phyloP scores from a whole-genome alignment of 164 flowering plant genomes.

The Berberis vulgaris region DNA sequence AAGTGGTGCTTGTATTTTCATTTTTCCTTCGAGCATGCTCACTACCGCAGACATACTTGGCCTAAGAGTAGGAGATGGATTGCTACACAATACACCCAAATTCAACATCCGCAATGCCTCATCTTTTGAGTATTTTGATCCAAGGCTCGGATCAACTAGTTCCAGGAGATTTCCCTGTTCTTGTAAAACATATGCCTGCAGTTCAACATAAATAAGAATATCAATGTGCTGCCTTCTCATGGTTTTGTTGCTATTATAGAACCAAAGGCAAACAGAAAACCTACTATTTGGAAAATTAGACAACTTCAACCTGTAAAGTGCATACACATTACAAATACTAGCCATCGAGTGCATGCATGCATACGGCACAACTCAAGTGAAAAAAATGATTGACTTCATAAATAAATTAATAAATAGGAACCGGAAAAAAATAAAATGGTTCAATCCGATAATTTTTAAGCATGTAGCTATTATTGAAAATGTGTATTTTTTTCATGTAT shows the following conservation, averaged over 20 bases:
- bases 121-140: background rate
- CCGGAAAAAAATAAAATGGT: too few relatives aligned
- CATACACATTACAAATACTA: too few relatives aligned
- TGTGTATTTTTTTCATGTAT: too few relatives aligned
- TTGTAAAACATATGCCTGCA: background rate
- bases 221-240: background rate
- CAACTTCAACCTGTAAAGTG: too few relatives aligned
- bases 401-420: too few relatives aligned
- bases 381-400: too few relatives aligned
- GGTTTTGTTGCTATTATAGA: background rate
- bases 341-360: too few relatives aligned
- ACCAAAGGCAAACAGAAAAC: background rate
- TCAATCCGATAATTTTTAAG: too few relatives aligned
- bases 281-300: too few relatives aligned
- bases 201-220: background rate
- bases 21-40: background rate
- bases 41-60: background rate
- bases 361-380: too few relatives aligned
- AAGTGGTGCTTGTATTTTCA: slow-evolving; percentile 26
- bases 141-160: slow-evolving; percentile 1
- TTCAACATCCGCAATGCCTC: slow-evolving; percentile 1
- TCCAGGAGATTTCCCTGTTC: background rate
- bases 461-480: too few relatives aligned
- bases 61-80: background rate
- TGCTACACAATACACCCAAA: background rate